These are phyloP conservation scores for Micractinium sp. DNA, from an alignment of 139 green algal species.

Conservation along the genomic window DNA sequence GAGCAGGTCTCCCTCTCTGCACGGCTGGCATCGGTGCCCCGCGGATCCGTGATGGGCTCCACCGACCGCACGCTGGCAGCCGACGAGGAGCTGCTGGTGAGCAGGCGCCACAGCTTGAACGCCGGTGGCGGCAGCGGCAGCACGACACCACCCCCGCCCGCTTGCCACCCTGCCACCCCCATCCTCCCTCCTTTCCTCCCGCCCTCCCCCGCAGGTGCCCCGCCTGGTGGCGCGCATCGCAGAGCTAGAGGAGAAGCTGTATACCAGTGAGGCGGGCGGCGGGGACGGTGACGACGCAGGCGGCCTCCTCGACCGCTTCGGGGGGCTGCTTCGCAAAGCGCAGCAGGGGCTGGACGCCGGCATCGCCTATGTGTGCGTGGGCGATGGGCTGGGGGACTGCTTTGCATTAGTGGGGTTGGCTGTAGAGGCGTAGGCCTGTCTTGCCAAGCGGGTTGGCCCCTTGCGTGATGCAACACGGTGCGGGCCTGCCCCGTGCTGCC, in stretches of 20 bases:
- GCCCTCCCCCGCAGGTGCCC: not conserved
- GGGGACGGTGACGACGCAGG: not conserved
- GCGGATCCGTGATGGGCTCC: not conserved
- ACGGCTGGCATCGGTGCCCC: not conserved
- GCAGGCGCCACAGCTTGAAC: not conserved
- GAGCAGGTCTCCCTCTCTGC: not conserved
- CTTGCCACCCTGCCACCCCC: not conserved
- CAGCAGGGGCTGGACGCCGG: conserved; percentile 30
- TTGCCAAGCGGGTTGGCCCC: no score
- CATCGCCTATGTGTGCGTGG: conserved; percentile 33
- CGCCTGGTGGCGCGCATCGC: conserved; percentile 60
- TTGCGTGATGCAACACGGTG: no score
- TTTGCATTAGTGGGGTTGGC: not conserved
- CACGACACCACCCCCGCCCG: not conserved
- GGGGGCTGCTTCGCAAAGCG: not conserved
- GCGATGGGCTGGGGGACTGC: not conserved
- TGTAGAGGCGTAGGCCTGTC: no score
- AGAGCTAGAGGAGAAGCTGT: conserved; percentile 63
- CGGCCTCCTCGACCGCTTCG: conserved; percentile 26
- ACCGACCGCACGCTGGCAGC: conserved; percentile 2
- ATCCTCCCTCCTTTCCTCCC: not conserved
- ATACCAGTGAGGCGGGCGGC: conserved; percentile 7
- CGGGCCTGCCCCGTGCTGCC: not conserved
- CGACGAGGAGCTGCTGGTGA: conserved; percentile 36
- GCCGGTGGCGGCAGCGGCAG: not conserved